These are phyloP conservation scores for Coffea eugenioides DNA, from an alignment of 257 asterid genomes.

Conservation along the genomic window DNA sequence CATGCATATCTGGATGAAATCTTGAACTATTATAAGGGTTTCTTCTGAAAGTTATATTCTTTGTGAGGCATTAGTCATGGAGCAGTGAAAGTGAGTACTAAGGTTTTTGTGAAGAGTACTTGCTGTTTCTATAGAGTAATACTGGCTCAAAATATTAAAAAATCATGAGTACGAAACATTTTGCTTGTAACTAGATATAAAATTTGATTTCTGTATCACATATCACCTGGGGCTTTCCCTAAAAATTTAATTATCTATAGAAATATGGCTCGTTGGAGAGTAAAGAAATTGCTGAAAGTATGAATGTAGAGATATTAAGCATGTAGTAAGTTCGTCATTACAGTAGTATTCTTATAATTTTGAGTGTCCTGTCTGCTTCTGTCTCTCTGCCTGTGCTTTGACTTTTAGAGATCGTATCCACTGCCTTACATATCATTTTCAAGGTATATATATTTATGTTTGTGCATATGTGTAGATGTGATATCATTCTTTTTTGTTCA, in stretches of 20 bases:
- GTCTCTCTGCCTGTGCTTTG: neutral
- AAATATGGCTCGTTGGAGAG: too few species aligned
- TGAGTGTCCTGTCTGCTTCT: neutral
- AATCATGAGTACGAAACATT: neutral
- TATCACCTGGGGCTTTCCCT: neutral
- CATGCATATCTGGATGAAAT: neutral
- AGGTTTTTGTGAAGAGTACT: neutral
- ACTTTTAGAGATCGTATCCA: neutral
- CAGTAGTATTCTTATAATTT: neutral
- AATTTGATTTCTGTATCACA: neutral
- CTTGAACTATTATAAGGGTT: neutral
- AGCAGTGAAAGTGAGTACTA: neutral
- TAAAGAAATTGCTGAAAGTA: neutral
- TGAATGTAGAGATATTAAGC: neutral
- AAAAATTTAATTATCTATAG: too few species aligned
- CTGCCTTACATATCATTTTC: neutral
- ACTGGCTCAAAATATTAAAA: neutral
- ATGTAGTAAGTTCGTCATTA: neutral
- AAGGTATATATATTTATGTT: too few species aligned
- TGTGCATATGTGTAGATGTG: neutral
- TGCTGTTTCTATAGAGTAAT: neutral
- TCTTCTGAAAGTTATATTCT: neutral
- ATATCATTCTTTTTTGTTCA: neutral
- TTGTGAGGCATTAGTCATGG: neutral
- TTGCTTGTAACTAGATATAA: neutral